A percentile compares a stretch with the other conserved stretches of the same genome.
Evolutionary conservation across 2,329 filamentous ascomycete genomes (phyloP).

Genomic region (Ophiostoma populinum): DNA sequence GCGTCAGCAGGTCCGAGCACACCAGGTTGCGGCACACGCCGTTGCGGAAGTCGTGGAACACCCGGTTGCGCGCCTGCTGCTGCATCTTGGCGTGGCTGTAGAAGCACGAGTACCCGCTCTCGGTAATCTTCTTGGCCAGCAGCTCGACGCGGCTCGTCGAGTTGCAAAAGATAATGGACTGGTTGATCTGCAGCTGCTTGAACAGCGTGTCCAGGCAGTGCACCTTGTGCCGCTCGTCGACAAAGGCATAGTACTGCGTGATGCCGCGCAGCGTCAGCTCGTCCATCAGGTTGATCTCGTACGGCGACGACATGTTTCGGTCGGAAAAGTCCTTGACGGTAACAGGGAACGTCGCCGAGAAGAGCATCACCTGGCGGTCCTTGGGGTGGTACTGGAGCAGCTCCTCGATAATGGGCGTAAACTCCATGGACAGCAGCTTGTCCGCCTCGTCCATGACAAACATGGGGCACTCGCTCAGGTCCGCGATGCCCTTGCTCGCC

Average conservation of each 20-base stretch:
- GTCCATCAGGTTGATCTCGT: conserved; percentile 99
- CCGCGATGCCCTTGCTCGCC: conserved; percentile 89
- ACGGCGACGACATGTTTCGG: conserved; percentile 90
- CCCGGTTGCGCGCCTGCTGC: conserved; percentile 88
- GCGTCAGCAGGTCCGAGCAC: conserved; percentile 90
- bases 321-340: conserved; percentile 97
- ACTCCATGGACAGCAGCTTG: conserved; percentile 90
- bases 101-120: conserved; percentile 97
- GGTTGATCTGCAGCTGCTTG: conserved; percentile 97
- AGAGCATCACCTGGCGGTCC: conserved; percentile 97
- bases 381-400: conserved; percentile 89
- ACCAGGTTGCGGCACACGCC: conserved; percentile 96
- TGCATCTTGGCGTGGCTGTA: conserved; percentile 98
- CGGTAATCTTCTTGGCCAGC: conserved; percentile 97
- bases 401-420: conserved; percentile 94
- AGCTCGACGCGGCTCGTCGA: conserved; percentile 96
- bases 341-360: conserved; percentile 92
- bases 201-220: conserved; percentile 98
- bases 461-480: conserved; percentile 88
- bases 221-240: conserved; percentile 98
- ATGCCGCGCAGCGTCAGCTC: conserved; percentile 95
- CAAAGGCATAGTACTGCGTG: conserved; percentile 97
- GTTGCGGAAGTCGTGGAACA: conserved; percentile 98
- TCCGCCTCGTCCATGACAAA: conserved; percentile 99
- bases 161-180: conserved; percentile 99